A percentile compares a stretch with the other conserved stretches of the same genome.
These are phyloP conservation scores for Penicillium roqueforti DNA, from an alignment of 495 filamentous ascomycete species.

Conservation along the genomic window DNA sequence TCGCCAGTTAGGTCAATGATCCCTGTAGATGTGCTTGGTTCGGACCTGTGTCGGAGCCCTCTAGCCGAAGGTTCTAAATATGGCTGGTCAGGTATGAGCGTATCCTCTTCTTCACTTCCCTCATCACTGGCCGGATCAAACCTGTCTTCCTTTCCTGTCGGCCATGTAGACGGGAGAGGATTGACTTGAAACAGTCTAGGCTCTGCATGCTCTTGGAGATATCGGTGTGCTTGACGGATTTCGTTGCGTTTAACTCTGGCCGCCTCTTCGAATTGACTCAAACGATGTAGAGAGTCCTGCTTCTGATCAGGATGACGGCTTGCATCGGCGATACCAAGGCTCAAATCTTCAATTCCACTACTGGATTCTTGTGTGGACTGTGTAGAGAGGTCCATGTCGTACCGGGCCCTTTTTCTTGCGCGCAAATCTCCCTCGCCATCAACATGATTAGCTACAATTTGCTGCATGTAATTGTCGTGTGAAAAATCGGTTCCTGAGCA, in stretches of 20 bases:
- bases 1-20: background rate
- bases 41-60: background rate
- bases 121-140: background rate
- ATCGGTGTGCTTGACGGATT: slow-evolving; percentile 26
- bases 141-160: slow-evolving; percentile 16
- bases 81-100: background rate
- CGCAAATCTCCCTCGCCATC: slow-evolving; percentile 18
- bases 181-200: slow-evolving; percentile 22
- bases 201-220: slow-evolving; percentile 22
- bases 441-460: slow-evolving; percentile 14
- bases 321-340: slow-evolving; percentile 1
- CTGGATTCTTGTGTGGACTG: slow-evolving; percentile 19
- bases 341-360: slow-evolving; percentile 7
- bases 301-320: slow-evolving; percentile 1
- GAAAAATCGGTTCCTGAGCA: slow-evolving; percentile 58
- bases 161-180: slow-evolving; percentile 31
- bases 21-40: background rate
- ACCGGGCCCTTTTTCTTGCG: slow-evolving; percentile 25
- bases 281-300: background rate
- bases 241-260: slow-evolving; percentile 22
- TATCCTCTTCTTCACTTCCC: background rate
- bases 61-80: background rate
- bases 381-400: slow-evolving; percentile 19
- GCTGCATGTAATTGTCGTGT: slow-evolving; percentile 63
- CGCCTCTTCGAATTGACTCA: background rate